These are phyloP conservation scores for Hypocrella siamensis DNA, from an alignment of 2,329 filamentous ascomycete species.

Conservation along the genomic window DNA sequence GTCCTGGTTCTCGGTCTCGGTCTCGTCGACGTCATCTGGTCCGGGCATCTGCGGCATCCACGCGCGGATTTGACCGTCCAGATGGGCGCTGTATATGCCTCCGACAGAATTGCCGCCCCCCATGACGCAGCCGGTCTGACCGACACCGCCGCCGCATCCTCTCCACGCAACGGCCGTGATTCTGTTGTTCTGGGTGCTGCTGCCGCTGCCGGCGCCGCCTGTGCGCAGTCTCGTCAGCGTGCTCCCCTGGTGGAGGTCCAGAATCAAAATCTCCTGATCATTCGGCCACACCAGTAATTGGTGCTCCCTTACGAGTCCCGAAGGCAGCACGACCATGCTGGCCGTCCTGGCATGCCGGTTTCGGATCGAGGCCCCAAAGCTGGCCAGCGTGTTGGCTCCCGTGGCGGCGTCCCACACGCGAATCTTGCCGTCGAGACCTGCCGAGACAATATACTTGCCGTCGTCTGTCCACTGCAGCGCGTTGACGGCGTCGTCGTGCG, in stretches of 20 bases:
- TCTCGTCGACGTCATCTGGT: slow-evolving; percentile 31
- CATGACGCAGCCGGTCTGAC: slow-evolving; percentile 42
- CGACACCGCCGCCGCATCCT: slow-evolving; percentile 41
- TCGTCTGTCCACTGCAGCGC: slow-evolving; percentile 73
- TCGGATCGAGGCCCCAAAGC: slow-evolving; percentile 69
- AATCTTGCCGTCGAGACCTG: slow-evolving; percentile 71
- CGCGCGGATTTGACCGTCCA: slow-evolving; percentile 67
- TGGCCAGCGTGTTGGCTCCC: slow-evolving; percentile 75
- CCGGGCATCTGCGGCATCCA: slow-evolving; percentile 53
- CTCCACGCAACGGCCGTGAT: slow-evolving; percentile 67
- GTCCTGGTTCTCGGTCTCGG: slow-evolving; percentile 24
- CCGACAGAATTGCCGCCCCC: slow-evolving; percentile 36
- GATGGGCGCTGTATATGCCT: slow-evolving; percentile 62
- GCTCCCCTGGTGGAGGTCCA: slow-evolving; percentile 64
- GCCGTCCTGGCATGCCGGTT: slow-evolving; percentile 52
- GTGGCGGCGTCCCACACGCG: slow-evolving; percentile 73
- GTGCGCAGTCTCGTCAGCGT: slow-evolving; percentile 56
- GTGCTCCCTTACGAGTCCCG: slow-evolving; percentile 35
- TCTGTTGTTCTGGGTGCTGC: slow-evolving; percentile 28
- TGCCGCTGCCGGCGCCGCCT: slow-evolving; percentile 15
- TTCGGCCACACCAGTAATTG: slow-evolving; percentile 73
- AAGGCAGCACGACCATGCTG: slow-evolving; percentile 48
- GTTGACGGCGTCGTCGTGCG: slow-evolving; percentile 73
- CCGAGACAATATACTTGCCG: slow-evolving; percentile 59
- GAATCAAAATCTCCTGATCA: slow-evolving; percentile 61